Base-by-base conservation (phyloP, 352 stramenopile species). In the Phytophthora ramorum region DNA sequence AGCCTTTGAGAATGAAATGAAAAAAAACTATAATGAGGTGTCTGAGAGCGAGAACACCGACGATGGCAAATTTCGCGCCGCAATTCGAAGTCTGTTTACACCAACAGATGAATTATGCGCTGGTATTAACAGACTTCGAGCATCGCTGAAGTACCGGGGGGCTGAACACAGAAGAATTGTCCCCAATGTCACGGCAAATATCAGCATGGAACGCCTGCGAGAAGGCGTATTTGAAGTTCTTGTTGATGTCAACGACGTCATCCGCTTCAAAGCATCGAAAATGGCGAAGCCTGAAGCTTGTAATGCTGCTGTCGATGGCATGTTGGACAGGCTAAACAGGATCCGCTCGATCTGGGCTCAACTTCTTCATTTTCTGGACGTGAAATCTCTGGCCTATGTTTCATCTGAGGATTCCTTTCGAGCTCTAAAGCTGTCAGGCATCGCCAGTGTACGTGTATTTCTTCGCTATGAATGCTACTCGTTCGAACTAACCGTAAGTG, bases 71-170 rank as follows among this genome's bases (percentile, higher is more conserved):
- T 89, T 92, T 34, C 83, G 87, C 7, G 87, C 87, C 7, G 67
- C 78, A 22, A 87, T 95, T 30, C 79, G 87, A 32, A 92, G 87
- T 75, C 63, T 95, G 2, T 93, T 95, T 53, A 95, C 84, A 13
- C 73, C 75, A 32, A 48, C 58, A 35, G 83, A 95, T 63, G 78
- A 83, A 4, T 53, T 93, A 14, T 95, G 83, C 61, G 58, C 66
- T 8, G 79, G 77, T 8, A 92, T 95, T 45, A 72, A 79, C 16
- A 48, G 37, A 17, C 74, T 93, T 9, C 76, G 83, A 14, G 76
- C 72, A 1, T 83, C 75, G 1, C 64, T 95, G 4, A 91, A 93
- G 60, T 95, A 78, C 63, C 62, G 54, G 9, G 84, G 84, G 14
- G 71, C 70, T 41, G 75, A 66, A 26, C 62, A 89, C 46, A 85